Percentiles rank a stretch among this genome's conserved stretches.
Conservation (phyloP, 371 early-diverging fungal species). For the Actinomucor elegans region DNA sequence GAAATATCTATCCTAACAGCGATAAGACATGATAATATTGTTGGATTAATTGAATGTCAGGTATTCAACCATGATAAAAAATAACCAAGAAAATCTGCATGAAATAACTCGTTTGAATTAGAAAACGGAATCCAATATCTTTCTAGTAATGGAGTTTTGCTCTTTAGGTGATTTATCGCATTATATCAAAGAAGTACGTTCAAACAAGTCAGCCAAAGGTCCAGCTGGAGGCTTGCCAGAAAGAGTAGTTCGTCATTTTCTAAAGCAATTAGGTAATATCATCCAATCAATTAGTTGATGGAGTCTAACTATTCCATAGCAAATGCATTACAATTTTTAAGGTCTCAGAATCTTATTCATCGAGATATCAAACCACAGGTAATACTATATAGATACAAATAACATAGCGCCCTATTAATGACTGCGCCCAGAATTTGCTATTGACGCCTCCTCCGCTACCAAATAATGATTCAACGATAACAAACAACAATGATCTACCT, state of each 20-base stretch:
- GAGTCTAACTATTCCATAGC: conserved; percentile 32
- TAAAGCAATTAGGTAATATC: conserved; percentile 77
- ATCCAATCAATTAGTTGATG: neutral
- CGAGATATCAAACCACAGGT: conserved; percentile 97
- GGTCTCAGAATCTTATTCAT: conserved; percentile 87
- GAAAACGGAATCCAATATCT: conserved; percentile 89
- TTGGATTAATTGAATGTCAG: conserved; percentile 81
- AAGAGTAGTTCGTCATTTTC: conserved; percentile 75
- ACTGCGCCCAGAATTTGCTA: conserved; percentile 88
- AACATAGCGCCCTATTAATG: conserved; percentile 15
- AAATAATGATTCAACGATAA: too few relatives aligned
- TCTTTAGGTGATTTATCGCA: conserved; percentile 87
- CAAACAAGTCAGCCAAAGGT: conserved; percentile 39
- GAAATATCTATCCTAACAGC: conserved; percentile 90
- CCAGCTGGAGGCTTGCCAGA: conserved; percentile 78
- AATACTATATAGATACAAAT: conserved; percentile 5
- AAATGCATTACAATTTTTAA: conserved; percentile 83
- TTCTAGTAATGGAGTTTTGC: conserved; percentile 95
- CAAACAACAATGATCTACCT: conserved; percentile 59
- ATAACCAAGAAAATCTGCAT: too few relatives aligned
- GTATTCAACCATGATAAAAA: neutral
- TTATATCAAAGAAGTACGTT: conserved; percentile 75
- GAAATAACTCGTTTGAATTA: conserved; percentile 19
- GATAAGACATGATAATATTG: conserved; percentile 83
- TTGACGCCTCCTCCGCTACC: conserved; percentile 50